Percentiles rank a stretch among this genome's conserved stretches.
Conservation (phyloP, 768 basidiomycete genomes). For the Gloeopeniophorella convolvens region DNA sequence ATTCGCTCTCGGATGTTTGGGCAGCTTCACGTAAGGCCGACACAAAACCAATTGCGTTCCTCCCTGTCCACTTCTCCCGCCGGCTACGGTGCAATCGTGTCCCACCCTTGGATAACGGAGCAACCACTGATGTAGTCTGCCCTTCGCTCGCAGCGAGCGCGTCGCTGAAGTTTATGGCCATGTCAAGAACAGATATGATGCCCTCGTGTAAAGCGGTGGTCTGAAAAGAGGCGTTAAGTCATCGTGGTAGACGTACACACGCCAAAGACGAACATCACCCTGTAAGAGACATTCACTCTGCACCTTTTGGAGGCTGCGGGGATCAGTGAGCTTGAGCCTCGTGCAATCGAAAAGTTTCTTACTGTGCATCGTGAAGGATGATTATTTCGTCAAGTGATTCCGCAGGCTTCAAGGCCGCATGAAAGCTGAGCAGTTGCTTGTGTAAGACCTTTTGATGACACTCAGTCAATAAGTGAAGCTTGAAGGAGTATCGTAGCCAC, state of each 20-base stretch:
- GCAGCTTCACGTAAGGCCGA: conserved; percentile 30
- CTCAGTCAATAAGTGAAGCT: neutral
- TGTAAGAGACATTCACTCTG: conserved; percentile 59
- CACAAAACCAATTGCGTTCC: conserved; percentile 58
- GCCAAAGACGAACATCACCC: conserved; percentile 40
- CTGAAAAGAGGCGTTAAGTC: conserved; percentile 31
- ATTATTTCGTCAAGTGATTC: conserved; percentile 76
- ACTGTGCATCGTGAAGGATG: conserved; percentile 63
- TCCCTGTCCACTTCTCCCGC: conserved; percentile 46
- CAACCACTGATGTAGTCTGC: conserved; percentile 52
- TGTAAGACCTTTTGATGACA: conserved; percentile 52
- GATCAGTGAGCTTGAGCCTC: conserved; percentile 2
- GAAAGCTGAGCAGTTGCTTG: conserved; percentile 53
- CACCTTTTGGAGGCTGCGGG: conserved; percentile 50
- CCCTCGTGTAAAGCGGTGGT: conserved; percentile 58
- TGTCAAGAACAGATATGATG: conserved; percentile 65
- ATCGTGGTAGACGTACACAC: neutral
- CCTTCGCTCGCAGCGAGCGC: conserved; percentile 56
- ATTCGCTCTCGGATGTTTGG: conserved; percentile 38
- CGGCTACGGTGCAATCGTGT: conserved; percentile 58
- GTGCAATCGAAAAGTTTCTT: conserved; percentile 24
- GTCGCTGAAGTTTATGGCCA: conserved; percentile 63
- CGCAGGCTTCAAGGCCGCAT: conserved; percentile 43
- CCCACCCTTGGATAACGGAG: conserved; percentile 40
- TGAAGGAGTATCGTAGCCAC: conserved; percentile 17